These are phyloP conservation scores for Linum tenue DNA, from an alignment of 345 rosid genomes.

Conservation along the genomic window DNA sequence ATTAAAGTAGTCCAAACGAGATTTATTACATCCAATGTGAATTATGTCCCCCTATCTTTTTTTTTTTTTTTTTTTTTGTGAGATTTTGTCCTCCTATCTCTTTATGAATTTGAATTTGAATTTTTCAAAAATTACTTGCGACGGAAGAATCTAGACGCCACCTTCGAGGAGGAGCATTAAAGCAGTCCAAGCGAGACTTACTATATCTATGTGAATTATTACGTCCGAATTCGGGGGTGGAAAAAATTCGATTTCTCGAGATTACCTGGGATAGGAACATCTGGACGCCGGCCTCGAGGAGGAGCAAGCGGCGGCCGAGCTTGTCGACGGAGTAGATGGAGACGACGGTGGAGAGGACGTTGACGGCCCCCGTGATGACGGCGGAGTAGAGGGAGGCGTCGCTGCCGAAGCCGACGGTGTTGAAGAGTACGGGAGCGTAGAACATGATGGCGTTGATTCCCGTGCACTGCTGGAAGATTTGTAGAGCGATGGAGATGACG, in stretches of 20 bases:
- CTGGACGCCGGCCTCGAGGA: slow-evolving; percentile 87
- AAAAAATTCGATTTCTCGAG: neutral
- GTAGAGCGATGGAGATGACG: slow-evolving; percentile 69
- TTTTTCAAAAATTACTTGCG: too few species aligned
- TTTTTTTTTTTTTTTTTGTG: too few species aligned
- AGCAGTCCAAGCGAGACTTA: too few species aligned
- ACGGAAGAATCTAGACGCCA: too few species aligned
- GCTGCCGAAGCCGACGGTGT: slow-evolving; percentile 64
- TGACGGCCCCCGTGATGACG: slow-evolving; percentile 85
- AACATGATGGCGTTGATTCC: slow-evolving; percentile 97
- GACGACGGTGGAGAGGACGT: slow-evolving; percentile 67
- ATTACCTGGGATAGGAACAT: slow-evolving; percentile 77
- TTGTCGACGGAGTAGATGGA: slow-evolving; percentile 86
- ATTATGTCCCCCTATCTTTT: too few species aligned
- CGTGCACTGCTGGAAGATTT: slow-evolving; percentile 87
- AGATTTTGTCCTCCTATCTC: too few species aligned
- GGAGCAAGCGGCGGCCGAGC: slow-evolving; percentile 62
- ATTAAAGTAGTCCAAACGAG: too few species aligned
- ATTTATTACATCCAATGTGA: too few species aligned
- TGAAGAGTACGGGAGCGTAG: slow-evolving; percentile 82
- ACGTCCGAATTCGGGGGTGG: too few species aligned
- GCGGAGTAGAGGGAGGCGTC: slow-evolving; percentile 92
- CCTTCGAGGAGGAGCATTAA: too few species aligned
- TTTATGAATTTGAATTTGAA: too few species aligned
- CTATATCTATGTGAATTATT: too few species aligned